Conservation (phyloP, 192 early-diverging fungal species). For the Coemansia sp. region DNA sequence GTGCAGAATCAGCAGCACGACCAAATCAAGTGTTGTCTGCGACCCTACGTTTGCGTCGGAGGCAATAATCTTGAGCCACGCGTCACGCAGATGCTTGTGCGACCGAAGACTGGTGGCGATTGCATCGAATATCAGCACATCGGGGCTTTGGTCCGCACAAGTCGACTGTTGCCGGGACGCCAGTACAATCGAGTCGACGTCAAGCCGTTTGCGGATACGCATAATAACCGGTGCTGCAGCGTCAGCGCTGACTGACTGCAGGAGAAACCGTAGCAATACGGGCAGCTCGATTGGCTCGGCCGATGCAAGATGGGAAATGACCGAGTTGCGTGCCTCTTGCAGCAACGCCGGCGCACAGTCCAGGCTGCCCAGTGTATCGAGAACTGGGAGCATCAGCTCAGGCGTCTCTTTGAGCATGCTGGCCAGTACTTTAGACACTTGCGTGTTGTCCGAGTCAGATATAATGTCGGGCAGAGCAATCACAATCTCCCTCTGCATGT, state of each 20-base stretch:
- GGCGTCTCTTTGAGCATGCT: conserved; percentile 59
- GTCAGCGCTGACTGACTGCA: conserved; percentile 61
- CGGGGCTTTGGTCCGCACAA: conserved; percentile 23
- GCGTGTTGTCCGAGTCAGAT: conserved; percentile 66
- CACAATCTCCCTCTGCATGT: conserved; percentile 74
- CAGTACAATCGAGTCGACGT: conserved; percentile 62
- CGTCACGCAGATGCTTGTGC: conserved; percentile 67
- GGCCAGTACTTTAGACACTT: conserved; percentile 61
- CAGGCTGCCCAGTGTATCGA: conserved; percentile 72
- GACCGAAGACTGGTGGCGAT: conserved; percentile 65
- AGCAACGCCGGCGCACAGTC: conserved; percentile 38
- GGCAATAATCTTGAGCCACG: conserved; percentile 65
- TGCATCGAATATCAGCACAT: conserved; percentile 58
- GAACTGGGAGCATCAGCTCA: conserved; percentile 64
- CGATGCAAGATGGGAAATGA: conserved; percentile 62
- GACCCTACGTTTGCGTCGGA: conserved; percentile 43
- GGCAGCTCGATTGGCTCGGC: conserved; percentile 72
- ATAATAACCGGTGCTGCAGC: conserved; percentile 18
- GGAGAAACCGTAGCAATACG: conserved; percentile 68
- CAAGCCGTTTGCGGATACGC: conserved; percentile 61
- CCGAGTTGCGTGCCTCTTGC: conserved; percentile 56
- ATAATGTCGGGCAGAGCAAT: conserved; percentile 72
- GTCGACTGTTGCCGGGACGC: conserved; percentile 8
- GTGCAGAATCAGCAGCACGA: conserved; percentile 49
- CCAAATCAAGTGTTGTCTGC: conserved; percentile 48